A percentile compares a stretch with the other conserved stretches of the same genome.
These are phyloP conservation scores for Agapanthus africanus DNA, from an alignment of 106 monocot species.

Conservation along the genomic window DNA sequence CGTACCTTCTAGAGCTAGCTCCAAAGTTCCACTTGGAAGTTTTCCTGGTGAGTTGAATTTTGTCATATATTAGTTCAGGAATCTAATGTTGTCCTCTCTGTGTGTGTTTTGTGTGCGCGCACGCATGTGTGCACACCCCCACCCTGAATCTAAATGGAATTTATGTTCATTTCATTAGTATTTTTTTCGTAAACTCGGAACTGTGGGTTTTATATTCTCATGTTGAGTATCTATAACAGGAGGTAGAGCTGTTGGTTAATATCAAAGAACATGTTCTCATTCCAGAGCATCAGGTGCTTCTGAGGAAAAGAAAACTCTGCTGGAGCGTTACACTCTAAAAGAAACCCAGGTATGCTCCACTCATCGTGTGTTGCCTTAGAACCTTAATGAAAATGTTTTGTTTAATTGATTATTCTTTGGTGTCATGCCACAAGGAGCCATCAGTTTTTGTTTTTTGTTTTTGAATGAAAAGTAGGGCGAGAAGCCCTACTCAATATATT, in stretches of 20 bases:
- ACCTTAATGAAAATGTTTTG: neutral
- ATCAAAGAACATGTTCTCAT: slow-evolving; percentile 79
- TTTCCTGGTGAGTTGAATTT: slow-evolving; percentile 49
- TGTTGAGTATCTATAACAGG: slow-evolving; percentile 24
- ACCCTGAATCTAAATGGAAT: neutral
- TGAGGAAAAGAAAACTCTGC: slow-evolving; percentile 71
- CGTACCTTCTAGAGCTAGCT: slow-evolving; percentile 52
- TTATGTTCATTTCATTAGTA: neutral
- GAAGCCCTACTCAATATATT: too few relatives aligned
- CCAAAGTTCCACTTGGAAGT: slow-evolving; percentile 64
- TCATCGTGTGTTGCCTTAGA: neutral
- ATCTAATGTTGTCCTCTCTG: neutral
- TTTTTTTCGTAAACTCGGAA: neutral
- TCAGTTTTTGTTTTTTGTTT: too few relatives aligned
- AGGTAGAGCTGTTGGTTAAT: slow-evolving; percentile 69
- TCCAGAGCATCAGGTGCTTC: slow-evolving; percentile 64
- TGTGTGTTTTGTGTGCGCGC: too few relatives aligned
- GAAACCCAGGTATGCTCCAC: slow-evolving; percentile 62
- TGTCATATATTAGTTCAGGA: neutral
- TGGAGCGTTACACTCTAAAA: slow-evolving; percentile 76
- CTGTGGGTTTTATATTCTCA: slow-evolving; percentile 7
- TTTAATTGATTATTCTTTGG: neutral
- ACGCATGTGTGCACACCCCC: too few relatives aligned
- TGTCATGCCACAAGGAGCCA: neutral
- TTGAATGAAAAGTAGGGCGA: too few relatives aligned